These are phyloP conservation scores for Seiridium unicorne DNA, from an alignment of 2,329 filamentous ascomycete species.

Conservation along the genomic window DNA sequence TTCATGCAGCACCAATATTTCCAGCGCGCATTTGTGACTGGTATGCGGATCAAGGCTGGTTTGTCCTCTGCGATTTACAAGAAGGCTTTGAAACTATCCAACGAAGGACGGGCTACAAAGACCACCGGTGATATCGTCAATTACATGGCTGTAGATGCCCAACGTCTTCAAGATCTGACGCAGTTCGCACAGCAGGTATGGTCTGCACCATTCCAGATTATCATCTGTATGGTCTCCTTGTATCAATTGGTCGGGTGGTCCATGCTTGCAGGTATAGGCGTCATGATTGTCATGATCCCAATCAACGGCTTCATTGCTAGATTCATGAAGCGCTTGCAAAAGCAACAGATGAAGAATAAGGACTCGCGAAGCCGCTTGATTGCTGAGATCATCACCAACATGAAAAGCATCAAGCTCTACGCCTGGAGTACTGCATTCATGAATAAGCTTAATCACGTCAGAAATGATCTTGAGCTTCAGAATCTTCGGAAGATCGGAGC, in stretches of 20 bases:
- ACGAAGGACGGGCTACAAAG: conserved; percentile 85
- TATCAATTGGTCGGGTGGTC: conserved; percentile 94
- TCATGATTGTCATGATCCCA: conserved; percentile 97
- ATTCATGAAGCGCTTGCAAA: conserved; percentile 92
- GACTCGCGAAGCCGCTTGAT: conserved; percentile 89
- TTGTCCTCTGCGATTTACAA: conserved; percentile 88
- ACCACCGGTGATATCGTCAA: conserved; percentile 98
- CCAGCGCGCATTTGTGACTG: conserved; percentile 88
- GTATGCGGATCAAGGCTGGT: conserved; percentile 94
- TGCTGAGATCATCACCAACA: conserved; percentile 98
- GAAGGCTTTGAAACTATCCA: conserved; percentile 87
- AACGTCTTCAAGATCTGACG: conserved; percentile 89
- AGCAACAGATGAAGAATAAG: conserved; percentile 99
- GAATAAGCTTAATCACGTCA: conserved; percentile 92
- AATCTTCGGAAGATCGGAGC: conserved; percentile 95
- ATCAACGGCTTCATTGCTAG: conserved; percentile 89
- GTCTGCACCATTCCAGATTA: conserved; percentile 96
- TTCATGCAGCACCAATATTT: conserved; percentile 80
- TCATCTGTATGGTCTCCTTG: conserved; percentile 90
- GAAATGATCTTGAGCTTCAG: conserved; percentile 93
- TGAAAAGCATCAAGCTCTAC: conserved; percentile 99
- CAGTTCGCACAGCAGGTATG: conserved; percentile 95
- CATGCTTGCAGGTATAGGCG: conserved; percentile 91
- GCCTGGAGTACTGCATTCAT: conserved; percentile 97
- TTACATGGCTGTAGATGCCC: conserved; percentile 98